phyloP scores from a whole-genome alignment of 1,284 basidiomycete species.

The Melanopsichium pennsylvanicum region DNA sequence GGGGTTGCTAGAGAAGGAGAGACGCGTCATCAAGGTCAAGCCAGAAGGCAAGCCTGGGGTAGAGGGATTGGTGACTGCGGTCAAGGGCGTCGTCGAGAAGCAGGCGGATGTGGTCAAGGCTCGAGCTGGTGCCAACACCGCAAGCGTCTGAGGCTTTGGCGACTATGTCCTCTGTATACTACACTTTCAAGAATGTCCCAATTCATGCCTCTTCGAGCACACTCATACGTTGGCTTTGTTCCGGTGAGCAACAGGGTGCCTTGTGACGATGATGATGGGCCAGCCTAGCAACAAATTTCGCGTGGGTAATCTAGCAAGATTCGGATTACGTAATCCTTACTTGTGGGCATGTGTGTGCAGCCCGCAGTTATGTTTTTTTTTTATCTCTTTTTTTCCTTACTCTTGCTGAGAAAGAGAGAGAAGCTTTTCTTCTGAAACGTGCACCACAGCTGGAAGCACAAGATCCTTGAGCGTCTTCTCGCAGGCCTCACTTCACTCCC shows the following conservation, averaged over 20 bases:
- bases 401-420: too few relatives aligned
- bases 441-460: too few relatives aligned
- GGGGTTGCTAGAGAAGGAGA: constrained; percentile 60
- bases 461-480: too few relatives aligned
- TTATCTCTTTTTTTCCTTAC: too few relatives aligned
- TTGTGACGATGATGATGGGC: too few relatives aligned
- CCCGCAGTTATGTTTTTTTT: constrained; percentile 6
- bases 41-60: constrained; percentile 29
- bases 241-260: too few relatives aligned
- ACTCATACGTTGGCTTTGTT: too few relatives aligned
- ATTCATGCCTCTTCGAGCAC: too few relatives aligned
- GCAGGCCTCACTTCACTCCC: too few relatives aligned
- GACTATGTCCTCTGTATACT: not conserved
- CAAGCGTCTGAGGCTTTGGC: constrained; percentile 34
- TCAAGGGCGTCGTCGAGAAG: constrained; percentile 48
- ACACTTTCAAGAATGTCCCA: too few relatives aligned
- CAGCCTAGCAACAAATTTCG: too few relatives aligned
- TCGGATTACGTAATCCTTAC: constrained; percentile 20
- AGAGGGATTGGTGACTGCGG: constrained; percentile 35
- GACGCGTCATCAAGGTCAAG: constrained; percentile 56
- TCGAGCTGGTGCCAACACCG: constrained; percentile 19
- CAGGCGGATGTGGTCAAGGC: constrained; percentile 41
- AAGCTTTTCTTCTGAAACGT: constrained; percentile 8
- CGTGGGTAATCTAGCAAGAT: too few relatives aligned
- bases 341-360: not conserved